Percentiles rank a stretch among this genome's conserved stretches.
Conservation (phyloP, 257 asterid genomes). For the Plantago major region DNA sequence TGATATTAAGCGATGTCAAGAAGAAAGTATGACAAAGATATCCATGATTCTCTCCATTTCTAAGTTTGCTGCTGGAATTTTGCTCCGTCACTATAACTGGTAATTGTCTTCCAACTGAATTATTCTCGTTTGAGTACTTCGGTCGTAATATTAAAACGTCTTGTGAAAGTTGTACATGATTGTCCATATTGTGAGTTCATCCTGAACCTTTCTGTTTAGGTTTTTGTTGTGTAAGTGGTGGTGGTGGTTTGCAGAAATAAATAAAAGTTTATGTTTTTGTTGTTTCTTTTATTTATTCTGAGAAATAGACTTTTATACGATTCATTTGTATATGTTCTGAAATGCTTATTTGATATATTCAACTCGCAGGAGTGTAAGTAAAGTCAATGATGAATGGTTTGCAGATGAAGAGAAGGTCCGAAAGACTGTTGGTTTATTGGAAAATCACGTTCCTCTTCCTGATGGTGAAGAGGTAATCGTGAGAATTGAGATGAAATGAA, state of each 20-base stretch:
- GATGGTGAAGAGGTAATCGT: conserved; percentile 61
- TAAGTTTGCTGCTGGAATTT: conserved; percentile 73
- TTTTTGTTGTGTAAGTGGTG: conserved; percentile 3
- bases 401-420: conserved; percentile 89
- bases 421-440: conserved; percentile 76
- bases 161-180: not conserved
- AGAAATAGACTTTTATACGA: conserved; percentile 12
- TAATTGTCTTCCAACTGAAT: conserved; percentile 27
- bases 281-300: conserved; percentile 16
- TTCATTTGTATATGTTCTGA: conserved; percentile 18
- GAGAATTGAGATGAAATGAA: conserved; percentile 8
- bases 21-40: conserved; percentile 64
- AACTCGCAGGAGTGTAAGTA: conserved; percentile 86
- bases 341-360: conserved; percentile 26
- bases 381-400: conserved; percentile 97
- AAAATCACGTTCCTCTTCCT: conserved; percentile 54
- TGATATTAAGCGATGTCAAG: conserved; percentile 75
- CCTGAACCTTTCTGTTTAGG: not conserved
- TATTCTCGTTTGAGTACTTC: conserved; percentile 16
- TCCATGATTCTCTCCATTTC: conserved; percentile 83
- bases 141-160: not conserved
- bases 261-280: conserved; percentile 6
- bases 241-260: conserved; percentile 8
- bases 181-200: not conserved
- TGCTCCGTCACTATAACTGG: conserved; percentile 93